Evolutionary conservation across 495 filamentous ascomycete species (phyloP), one percentile per base, ranked within the genome.

Genomic region (Penicillium malachiteum): DNA sequence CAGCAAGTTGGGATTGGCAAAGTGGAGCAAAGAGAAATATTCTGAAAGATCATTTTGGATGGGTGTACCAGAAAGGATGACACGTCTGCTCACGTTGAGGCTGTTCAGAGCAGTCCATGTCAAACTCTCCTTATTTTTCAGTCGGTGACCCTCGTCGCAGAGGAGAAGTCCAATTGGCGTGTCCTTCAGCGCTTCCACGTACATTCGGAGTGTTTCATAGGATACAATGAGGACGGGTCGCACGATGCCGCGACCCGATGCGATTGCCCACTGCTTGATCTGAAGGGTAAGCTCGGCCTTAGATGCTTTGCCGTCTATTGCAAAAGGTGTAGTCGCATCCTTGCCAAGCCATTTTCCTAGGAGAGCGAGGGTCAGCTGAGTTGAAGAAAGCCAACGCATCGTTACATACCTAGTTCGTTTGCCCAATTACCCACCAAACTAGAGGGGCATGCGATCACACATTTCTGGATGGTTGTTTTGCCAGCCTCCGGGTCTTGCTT

Each of bases 221-320:
- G 94, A 97, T 47, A 99, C 92, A 48, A 99, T 99, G n/a, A 99
- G 87, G n/a, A 97, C 91, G 5, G 95, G 94, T 32, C 94, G 81
- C 17, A 91, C 92, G 17, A 99, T 84, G n/a, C 91, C 80, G 39
- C 94, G 87, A 5, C 94, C 94, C 39, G 81, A 90, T 10, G 95
- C 83, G 60, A 96, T 90, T 4, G 88, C 88, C 94, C 94, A 99
- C 71, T 99, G 94, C 32, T 90, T 88, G 38, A 99, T 77, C 67
- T 99, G 94, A 49, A 84, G 75, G 0, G 81, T 93, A 39, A 99
- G 79, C 57, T 97, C 95, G 55, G 93, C 88, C 68, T 99, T 99
- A 2, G 91, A 86, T 12, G 90, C 92, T 71, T 97, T 99, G 11
- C 94, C 94, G 64, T 99, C 95, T 56, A 97, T 88, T 32, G 95